Evolutionary conservation across 2,329 filamentous ascomycete species (phyloP), one percentile per base, ranked within the genome.

Genomic region (Lecanicillium sp.): DNA sequence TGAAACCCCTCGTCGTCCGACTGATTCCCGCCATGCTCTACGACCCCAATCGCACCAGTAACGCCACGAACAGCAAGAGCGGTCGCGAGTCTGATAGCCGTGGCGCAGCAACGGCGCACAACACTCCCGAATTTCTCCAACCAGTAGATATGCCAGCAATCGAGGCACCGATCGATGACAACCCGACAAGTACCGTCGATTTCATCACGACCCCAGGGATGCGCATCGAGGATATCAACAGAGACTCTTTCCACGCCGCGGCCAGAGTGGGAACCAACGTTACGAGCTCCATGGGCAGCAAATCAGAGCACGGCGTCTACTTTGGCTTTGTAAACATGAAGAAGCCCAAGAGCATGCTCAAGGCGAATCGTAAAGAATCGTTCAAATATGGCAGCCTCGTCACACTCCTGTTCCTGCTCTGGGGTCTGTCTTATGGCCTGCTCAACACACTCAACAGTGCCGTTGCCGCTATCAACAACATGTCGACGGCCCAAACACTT

Each of bases 391-490:
- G 86, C 58, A 74, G 78, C 14, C 72, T 88, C 53, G 88, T 94
- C 19, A 87, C 86, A 1, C 77, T 90, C 6, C 71, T 95, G 0
- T 95, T 95, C 67, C 82, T 95, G 54, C 70, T 95, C 3, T 95
- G 89, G 90, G 90, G 90, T 0, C 85, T 95, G 50, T 90, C 89
- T 0, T 95, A 95, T 57, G 90, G 90, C 1, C 75, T 95, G 2
- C 72, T 95, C 5, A 89, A 93, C 58, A 85, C 84, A 0, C 75
- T 96, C 23, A 95, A 95, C 61, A 76, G 75, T 17, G 80, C 81
- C 20, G 83, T 89, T 44, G 79, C 84, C 29, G 60, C 66, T 11
- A 76, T 88, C 5, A 76, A 83, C 12, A 58, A 75, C 19, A 83
- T 86, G 73, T 77, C 72, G 1, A 64, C 72, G 0, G 74, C 78